These are phyloP conservation scores for Termitomyces sp. DNA, from an alignment of 768 basidiomycete species.

Conservation along the genomic window DNA sequence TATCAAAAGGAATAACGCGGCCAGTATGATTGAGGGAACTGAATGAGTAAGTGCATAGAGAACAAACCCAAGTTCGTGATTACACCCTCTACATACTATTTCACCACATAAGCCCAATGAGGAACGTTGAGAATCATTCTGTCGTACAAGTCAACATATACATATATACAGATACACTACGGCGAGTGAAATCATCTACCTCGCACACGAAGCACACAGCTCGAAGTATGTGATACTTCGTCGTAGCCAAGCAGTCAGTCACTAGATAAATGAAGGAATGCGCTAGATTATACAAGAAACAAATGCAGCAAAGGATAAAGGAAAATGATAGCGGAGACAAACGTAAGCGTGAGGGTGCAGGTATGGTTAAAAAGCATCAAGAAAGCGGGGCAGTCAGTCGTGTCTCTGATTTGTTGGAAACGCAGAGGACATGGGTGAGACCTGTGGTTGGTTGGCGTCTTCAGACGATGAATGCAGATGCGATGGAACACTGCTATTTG, in stretches of 20 bases:
- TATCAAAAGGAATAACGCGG: background rate
- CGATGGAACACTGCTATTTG: conserved; percentile 31
- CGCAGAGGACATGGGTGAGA: conserved; percentile 81
- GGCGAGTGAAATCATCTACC: conserved; percentile 1
- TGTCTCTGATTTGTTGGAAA: conserved; percentile 53
- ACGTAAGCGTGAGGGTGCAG: background rate
- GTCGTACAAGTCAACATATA: background rate
- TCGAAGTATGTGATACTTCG: background rate
- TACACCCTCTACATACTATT: background rate
- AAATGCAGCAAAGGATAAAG: conserved; percentile 3
- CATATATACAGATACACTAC: conserved; percentile 9
- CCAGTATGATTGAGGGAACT: background rate
- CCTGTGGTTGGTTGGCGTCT: conserved; percentile 42
- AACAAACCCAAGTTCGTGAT: background rate
- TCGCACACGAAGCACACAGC: background rate
- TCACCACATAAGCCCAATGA: background rate
- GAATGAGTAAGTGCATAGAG: background rate
- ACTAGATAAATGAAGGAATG: background rate
- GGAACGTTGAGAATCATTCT: background rate
- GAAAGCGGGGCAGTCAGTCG: conserved; percentile 23
- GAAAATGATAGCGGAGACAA: conserved; percentile 1
- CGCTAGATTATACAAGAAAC: conserved; percentile 10
- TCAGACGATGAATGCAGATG: conserved; percentile 25
- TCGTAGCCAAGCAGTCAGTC: background rate
- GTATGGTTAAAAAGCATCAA: background rate